phyloP scores from a whole-genome alignment of 352 stramenopile genomes.

The Thalassiosira hispida region DNA sequence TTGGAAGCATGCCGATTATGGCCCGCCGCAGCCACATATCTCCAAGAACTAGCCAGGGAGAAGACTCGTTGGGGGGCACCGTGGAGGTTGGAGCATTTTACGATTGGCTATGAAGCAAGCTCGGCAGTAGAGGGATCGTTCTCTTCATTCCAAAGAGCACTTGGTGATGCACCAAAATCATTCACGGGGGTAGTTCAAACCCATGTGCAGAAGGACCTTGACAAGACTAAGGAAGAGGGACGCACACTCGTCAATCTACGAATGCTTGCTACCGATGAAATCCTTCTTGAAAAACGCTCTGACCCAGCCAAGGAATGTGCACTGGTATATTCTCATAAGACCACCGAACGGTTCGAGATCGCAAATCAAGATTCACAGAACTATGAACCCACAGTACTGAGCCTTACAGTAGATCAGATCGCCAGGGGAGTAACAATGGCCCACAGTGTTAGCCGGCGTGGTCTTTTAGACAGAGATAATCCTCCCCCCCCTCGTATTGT shows the following conservation, averaged over 20 bases:
- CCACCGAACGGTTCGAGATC: background rate
- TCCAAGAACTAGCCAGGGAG: slow-evolving; percentile 3
- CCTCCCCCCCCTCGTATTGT: background rate
- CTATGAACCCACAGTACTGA: background rate
- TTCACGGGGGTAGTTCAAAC: slow-evolving; percentile 2
- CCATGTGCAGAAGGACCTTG: background rate
- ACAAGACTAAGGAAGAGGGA: background rate
- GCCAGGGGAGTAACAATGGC: background rate
- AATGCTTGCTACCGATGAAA: background rate
- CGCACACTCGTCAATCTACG: background rate
- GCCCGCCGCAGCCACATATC: background rate
- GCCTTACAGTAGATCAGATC: background rate
- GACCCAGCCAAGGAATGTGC: background rate
- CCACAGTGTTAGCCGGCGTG: background rate
- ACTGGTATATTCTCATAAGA: background rate
- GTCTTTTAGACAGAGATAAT: background rate
- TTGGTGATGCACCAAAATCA: slow-evolving; percentile 2
- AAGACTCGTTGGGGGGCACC: slow-evolving; percentile 4
- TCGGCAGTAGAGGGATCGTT: slow-evolving; percentile 9
- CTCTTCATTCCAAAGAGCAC: slow-evolving; percentile 5
- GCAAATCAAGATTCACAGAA: background rate
- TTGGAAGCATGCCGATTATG: slow-evolving; percentile 6
- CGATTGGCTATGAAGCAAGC: background rate
- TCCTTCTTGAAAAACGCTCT: background rate
- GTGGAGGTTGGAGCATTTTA: slow-evolving; percentile 1